Conservation (phyloP, 2,329 filamentous ascomycete species). For the Zasmidium citrigriseum region DNA sequence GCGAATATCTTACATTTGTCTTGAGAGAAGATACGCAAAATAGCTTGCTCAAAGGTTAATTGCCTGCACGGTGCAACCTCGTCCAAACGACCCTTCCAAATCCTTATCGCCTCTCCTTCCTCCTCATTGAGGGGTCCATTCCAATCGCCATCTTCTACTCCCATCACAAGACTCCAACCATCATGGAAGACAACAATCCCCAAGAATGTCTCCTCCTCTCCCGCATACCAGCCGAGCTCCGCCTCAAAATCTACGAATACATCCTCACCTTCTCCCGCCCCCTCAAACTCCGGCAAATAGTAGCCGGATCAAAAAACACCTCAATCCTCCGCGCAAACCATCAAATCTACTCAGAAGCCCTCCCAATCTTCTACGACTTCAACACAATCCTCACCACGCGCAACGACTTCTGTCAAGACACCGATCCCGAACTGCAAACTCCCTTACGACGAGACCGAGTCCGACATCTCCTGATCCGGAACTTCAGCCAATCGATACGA, state of each 20-base stretch:
- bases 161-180: not conserved
- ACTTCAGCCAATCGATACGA: constrained; percentile 22
- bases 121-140: too few relatives aligned
- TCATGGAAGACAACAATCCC: not conserved
- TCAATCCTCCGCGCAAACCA: constrained; percentile 40
- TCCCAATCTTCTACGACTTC: constrained; percentile 45
- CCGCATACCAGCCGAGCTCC: constrained; percentile 14
- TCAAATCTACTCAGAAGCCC: constrained; percentile 48
- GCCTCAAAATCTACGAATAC: constrained; percentile 17
- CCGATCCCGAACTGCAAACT: constrained; percentile 15
- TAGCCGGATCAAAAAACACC: constrained; percentile 26
- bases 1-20: too few relatives aligned
- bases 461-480: constrained; percentile 16
- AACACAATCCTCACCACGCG: constrained; percentile 41
- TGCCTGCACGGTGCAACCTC: too few relatives aligned
- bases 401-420: constrained; percentile 22
- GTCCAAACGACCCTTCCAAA: not conserved
- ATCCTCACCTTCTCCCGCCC: constrained; percentile 18
- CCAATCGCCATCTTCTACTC: not conserved
- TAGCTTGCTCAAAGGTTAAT: too few relatives aligned
- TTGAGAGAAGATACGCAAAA: too few relatives aligned
- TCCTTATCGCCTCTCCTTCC: not conserved
- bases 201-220: constrained; percentile 13
- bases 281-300: constrained; percentile 24
- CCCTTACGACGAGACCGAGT: constrained; percentile 20